Base-by-base conservation (phyloP, 2,329 filamentous ascomycete genomes). In the Colletotrichum euphorbiae region DNA sequence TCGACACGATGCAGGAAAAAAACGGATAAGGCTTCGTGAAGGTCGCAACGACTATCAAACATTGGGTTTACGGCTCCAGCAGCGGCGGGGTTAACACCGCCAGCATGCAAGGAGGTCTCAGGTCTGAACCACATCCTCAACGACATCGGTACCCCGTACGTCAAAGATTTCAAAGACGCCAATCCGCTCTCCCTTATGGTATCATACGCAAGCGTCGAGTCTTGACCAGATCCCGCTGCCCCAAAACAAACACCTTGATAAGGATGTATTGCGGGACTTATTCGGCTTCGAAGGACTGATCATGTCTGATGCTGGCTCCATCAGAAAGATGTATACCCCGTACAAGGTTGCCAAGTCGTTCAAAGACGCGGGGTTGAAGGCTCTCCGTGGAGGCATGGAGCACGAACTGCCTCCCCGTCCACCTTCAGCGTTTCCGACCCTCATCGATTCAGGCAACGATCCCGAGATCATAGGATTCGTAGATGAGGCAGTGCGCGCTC, bases 1-100 rank as follows among this genome's bases (percentile, higher is more conserved):
- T 79, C 50, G 71, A 77, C 57, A 77, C 71, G 2, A 79, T 79
- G 78, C 76, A 80, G 56, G 74, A 76, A 36, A 75, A 71, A 52
- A 76, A 79, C 59, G 69, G 73, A 3, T 51, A 74, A 13, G 76
- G 77, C 19, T 77, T 73, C 60, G 57, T 78, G 58, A 77, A 77
- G 54, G 73, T 79, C 4, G 77, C 78, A 2, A 76, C 75, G 3
- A 79, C 77, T 2, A 75, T 79, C 64, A 79, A 79, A 71, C 78
- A 79, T 61, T 80, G 75, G 66, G 72, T 79, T 3, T 80, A 76
- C 43, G 78, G 78, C n/a, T 69, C 72, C 7, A 66, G 68, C 2
- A 74, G 72, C 21, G 78, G 77, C 43, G 77, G 78, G 21, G 73
- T 79, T 52, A 79, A 80, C 69, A 61, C 65, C 0, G 78, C 77